phyloP scores from a whole-genome alignment of 202 grass and related monocot species.

The Eragrostis tef region DNA sequence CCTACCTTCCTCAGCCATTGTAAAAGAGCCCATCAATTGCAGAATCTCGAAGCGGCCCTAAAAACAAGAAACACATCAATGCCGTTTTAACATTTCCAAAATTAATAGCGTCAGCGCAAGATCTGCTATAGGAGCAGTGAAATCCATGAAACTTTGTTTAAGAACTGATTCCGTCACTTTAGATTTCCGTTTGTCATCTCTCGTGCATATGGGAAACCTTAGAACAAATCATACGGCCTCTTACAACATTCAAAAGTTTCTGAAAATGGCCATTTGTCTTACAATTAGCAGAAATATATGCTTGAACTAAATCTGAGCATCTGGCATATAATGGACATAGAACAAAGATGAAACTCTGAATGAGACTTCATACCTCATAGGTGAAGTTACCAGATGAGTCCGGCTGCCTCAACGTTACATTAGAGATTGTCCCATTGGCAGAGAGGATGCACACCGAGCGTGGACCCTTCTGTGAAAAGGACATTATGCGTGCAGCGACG shows the following conservation, averaged over 20 bases:
- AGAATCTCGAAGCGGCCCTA: conserved; percentile 97
- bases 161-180: neutral
- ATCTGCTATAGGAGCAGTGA: neutral
- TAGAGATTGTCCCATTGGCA: conserved; percentile 91
- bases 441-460: conserved; percentile 87
- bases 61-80: conserved; percentile 18
- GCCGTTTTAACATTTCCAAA: neutral
- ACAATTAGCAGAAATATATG: neutral
- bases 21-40: conserved; percentile 87
- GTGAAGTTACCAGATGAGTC: conserved; percentile 81
- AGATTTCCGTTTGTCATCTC: neutral
- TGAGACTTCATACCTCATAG: conserved; percentile 67
- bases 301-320: too few relatives aligned
- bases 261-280: neutral
- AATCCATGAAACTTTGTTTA: neutral
- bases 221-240: neutral
- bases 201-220: neutral
- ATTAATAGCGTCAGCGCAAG: neutral
- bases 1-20: conserved; percentile 69
- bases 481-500: conserved; percentile 79
- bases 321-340: neutral
- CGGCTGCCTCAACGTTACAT: conserved; percentile 76
- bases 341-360: neutral
- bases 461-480: conserved; percentile 89
- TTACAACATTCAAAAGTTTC: neutral